Evolutionary conservation across 2,329 filamentous ascomycete genomes (phyloP), one percentile per base, ranked within the genome.

Genomic region (Thermoascus crustaceus): DNA sequence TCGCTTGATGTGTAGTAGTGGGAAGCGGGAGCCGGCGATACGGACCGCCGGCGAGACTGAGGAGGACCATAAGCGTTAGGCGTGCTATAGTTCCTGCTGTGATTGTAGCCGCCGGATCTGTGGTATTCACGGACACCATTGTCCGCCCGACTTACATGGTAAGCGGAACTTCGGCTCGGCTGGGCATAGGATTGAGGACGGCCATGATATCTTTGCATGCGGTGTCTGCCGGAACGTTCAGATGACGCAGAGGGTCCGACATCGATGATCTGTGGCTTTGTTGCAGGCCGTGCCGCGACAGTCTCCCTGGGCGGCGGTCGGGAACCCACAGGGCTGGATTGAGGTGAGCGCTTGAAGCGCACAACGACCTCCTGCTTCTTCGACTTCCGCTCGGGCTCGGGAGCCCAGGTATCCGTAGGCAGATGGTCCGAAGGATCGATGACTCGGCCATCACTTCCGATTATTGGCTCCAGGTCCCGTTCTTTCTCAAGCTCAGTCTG

Each of bases 361-460:
- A 70, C 58, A 10, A 68, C 63, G 17, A 69, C 61, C 30, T 68
- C 66, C 14, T 67, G 61, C 55, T 72, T 61, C 33, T 58, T 60
- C 31, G 53, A 61, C 46, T 79, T 80, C 24, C 68, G 68, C 43
- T 78, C 75, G 2, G 77, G 77, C 48, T 81, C 77, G 1, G 77
- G 77, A 1, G 77, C 77, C 77, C 77, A 81, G 2, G 74, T 76
- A 42, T 78, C 72, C 3, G 77, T 66, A 1, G 77, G 77, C 2
- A 81, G 63, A 50, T 80, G 76, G 51, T 81, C 77, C 0, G 75
- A 78, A 4, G 77, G 77, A 54, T 81, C 77, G 45, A 81, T 78
- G 37, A 77, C 71, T 21, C 75, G 68, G 10, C 77, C 77, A 50
- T 78, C 73, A 49, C 75, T 76, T 11, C 73, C 75, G 27, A 79